Conservation (phyloP, 1,284 basidiomycete genomes). For the Pseudozyma pruni region DNA sequence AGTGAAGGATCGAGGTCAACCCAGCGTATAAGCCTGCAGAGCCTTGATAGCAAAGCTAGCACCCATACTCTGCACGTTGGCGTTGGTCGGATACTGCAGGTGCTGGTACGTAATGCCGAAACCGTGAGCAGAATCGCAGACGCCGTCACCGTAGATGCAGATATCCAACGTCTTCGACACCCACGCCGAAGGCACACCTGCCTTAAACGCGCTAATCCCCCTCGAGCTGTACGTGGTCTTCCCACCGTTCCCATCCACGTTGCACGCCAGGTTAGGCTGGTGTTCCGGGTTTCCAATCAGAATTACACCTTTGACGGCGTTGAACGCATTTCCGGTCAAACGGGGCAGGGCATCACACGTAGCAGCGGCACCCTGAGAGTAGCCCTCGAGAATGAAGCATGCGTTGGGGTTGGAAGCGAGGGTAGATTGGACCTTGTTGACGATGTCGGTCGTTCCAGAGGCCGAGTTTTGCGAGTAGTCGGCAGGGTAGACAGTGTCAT, state of each 20-base stretch:
- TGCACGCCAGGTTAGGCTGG: constrained; percentile 59
- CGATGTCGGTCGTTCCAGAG: constrained; percentile 53
- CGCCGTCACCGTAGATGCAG: constrained; percentile 63
- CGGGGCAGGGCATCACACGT: constrained; percentile 56
- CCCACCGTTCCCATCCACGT: constrained; percentile 61
- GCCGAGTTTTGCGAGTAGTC: constrained; percentile 51
- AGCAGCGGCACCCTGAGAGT: constrained; percentile 63
- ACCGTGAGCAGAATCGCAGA: constrained; percentile 56
- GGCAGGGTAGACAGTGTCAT: constrained; percentile 65
- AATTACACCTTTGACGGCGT: constrained; percentile 65
- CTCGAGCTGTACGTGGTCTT: constrained; percentile 44
- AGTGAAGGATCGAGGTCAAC: no score
- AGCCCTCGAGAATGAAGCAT: constrained; percentile 50
- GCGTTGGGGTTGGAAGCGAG: constrained; percentile 23
- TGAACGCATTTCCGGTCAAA: constrained; percentile 41
- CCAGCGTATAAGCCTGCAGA: constrained; percentile 12
- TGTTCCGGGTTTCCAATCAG: constrained; percentile 65
- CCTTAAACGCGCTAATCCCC: constrained; percentile 31
- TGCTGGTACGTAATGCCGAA: constrained; percentile 57
- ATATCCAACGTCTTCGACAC: constrained; percentile 63
- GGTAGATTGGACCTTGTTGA: constrained; percentile 25
- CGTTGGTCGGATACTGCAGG: constrained; percentile 48
- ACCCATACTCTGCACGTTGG: constrained; percentile 50
- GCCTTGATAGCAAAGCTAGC: constrained; percentile 48
- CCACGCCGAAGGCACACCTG: constrained; percentile 52